Conservation (phyloP, 2,329 filamentous ascomycete genomes). For the Talaromyces atroroseus region DNA sequence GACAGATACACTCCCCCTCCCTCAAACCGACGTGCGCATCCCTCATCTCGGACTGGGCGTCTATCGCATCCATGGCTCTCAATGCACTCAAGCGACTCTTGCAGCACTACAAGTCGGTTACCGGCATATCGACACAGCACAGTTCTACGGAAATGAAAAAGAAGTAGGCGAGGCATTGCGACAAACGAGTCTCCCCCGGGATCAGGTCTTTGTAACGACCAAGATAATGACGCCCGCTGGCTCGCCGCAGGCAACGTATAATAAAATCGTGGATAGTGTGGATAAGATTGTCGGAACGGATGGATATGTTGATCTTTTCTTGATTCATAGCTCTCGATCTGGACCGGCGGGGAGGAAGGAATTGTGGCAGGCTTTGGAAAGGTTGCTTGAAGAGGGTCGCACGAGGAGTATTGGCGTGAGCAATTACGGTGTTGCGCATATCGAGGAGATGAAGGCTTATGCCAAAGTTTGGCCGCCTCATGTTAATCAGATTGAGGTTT, state of each 20-base stretch:
- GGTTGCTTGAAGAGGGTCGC: conserved; percentile 53
- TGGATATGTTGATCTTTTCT: conserved; percentile 65
- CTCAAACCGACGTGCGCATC: conserved; percentile 49
- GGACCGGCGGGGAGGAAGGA: conserved; percentile 53
- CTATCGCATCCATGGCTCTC: conserved; percentile 53
- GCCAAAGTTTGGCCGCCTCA: conserved; percentile 65
- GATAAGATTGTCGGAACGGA: conserved; percentile 51
- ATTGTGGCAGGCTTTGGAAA: conserved; percentile 64
- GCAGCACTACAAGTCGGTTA: conserved; percentile 51
- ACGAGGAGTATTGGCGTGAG: conserved; percentile 65
- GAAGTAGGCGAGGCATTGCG: conserved; percentile 62
- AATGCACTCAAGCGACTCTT: conserved; percentile 55
- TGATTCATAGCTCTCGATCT: conserved; percentile 61
- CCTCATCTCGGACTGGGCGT: conserved; percentile 68
- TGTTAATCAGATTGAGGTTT: conserved; percentile 68
- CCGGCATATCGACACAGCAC: conserved; percentile 55
- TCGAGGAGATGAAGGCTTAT: conserved; percentile 62
- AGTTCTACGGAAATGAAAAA: conserved; percentile 64
- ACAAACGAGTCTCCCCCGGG: conserved; percentile 47
- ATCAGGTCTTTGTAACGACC: conserved; percentile 63
- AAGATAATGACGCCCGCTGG: conserved; percentile 58
- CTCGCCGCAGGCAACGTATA: conserved; percentile 55
- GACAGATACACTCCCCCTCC: conserved; percentile 46
- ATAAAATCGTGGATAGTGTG: conserved; percentile 57
- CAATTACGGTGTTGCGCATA: conserved; percentile 63